Evolutionary conservation across 2,329 filamentous ascomycete species (phyloP), one percentile per base, ranked within the genome.

Genomic region (Dactylella cylindrospora): DNA sequence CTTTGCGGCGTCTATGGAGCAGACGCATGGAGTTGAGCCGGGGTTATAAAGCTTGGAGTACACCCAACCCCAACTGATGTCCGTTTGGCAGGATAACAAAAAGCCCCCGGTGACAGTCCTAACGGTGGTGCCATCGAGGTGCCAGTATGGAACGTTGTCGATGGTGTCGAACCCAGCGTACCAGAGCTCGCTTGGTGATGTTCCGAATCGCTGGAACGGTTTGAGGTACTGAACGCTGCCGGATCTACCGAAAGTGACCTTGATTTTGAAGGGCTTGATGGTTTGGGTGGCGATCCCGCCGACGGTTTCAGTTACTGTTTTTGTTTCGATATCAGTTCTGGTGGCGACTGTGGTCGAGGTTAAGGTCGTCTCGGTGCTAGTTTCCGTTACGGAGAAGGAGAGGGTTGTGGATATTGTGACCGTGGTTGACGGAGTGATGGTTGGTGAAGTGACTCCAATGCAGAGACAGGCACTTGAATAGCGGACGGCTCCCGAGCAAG

Each of bases 381-480:
- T 52, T 28, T 52, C 26, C n/a, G 19, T 20, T 9, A 22, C 35
- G 3, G 47, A 52, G 22, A 43, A 43, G 22, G 47, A 52, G 20
- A 52, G 19, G 8, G 47, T 52, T 2, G 47, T 52, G 9, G 47
- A 52, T 20, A 43, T 17, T 19, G 38, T 52, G 47, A 44, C 9
- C 15, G 47, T 52, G 15, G 47, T 52, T 6, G 47, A 52, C 36
- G 40, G 50, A 17, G 47, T 52, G n/a, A 36, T 39, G 12, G 38
- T 43, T 4, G 47, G 47, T 8, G 47, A 35, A 20, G 5, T 13
- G 13, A 52, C 23, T 5, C 36, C 28, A 17, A 52, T 43, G 36
- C 47, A 52, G 8, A 10, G 6, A 39, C 47, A 52, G n/a, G 47
- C 47, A 10, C 47, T 52, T 4, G 47, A 31, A 36, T 35, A 43